Evolutionary conservation across 805 yeast genomes (phyloP), one percentile per base, ranked within the genome.

Genomic region (Wickerhamiella cacticola): DNA sequence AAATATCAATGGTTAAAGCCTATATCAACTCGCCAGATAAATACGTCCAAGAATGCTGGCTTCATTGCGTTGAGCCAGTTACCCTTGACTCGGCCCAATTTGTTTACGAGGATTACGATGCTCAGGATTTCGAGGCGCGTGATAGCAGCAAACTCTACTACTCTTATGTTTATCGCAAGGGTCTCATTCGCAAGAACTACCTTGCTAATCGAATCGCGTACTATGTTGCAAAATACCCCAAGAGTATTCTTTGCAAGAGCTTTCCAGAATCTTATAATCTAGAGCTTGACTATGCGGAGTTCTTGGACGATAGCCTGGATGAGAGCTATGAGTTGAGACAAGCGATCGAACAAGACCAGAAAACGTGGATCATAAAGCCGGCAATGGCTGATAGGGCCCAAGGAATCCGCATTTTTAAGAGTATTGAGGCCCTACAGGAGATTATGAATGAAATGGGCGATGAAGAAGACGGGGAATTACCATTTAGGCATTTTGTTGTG

Each of bases 351-450:
- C 61, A 63, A 9, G 76, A 75, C 12, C 71, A 68, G 15, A 76
- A 74, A 54, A 75, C 80, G 41, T 89, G 94, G 88, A 92, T 92
- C 33, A 70, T 92, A 61, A 92, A 92, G 61, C 98, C 98, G 13
- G 79, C 95, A 53, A 87, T 92, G 96, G 82, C 94, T 58, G 98
- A 92, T 60, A 80, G 89, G 60, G 98, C 95, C 9, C 96, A 92
- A 61, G 98, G 98, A 0, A 89, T 92, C 44, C 68, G 95, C 34
- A 64, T 92, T 0, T 92, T 92, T 67, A 72, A 71, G 48, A 79
- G 87, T 0, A 70, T 85, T 29, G 84, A 79, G 7, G 92, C 87
- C 57, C 68, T 92, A 44, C 96, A 88, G 62, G 72, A 64, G 3
- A 79, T 89, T 3, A 89, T 92, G 62, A 83, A 92, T 56, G 77